Evolutionary conservation across 2,329 filamentous ascomycete genomes (phyloP).

Genomic region (Fusarium falciforme): DNA sequence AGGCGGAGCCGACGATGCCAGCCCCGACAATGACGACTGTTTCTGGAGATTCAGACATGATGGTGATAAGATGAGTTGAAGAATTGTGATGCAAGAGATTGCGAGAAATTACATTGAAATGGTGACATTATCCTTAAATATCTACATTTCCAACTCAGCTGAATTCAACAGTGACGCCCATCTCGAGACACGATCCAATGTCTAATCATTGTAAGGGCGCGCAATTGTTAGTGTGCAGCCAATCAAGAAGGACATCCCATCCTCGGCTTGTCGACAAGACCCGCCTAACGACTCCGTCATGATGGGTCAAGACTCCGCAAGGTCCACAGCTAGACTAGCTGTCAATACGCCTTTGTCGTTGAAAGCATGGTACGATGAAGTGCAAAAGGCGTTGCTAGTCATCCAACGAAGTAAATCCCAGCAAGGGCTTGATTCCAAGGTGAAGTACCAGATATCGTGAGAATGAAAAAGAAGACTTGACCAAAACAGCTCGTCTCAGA

Average conservation of each 20-base stretch:
- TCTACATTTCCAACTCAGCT: background rate
- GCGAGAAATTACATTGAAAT: background rate
- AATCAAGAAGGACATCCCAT: background rate
- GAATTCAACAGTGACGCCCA: background rate
- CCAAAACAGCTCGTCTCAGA: background rate
- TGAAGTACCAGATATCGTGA: background rate
- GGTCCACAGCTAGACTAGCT: background rate
- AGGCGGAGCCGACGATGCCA: conserved; percentile 34
- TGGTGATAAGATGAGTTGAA: background rate
- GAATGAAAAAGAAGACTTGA: background rate
- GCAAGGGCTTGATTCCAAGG: background rate
- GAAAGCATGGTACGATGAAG: background rate
- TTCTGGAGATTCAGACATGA: conserved; percentile 26
- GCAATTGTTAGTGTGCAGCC: background rate
- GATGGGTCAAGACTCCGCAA: background rate
- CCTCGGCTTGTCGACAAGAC: background rate
- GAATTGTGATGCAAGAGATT: background rate
- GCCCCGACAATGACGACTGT: conserved; percentile 29
- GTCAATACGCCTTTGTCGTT: conserved; percentile 9
- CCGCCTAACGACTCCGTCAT: background rate
- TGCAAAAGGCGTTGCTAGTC: background rate
- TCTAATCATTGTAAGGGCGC: conserved; percentile 20
- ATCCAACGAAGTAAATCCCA: background rate
- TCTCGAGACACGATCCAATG: background rate
- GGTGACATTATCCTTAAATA: background rate